phyloP scores from a whole-genome alignment of 768 basidiomycete species.

The Boletus huronensis region DNA sequence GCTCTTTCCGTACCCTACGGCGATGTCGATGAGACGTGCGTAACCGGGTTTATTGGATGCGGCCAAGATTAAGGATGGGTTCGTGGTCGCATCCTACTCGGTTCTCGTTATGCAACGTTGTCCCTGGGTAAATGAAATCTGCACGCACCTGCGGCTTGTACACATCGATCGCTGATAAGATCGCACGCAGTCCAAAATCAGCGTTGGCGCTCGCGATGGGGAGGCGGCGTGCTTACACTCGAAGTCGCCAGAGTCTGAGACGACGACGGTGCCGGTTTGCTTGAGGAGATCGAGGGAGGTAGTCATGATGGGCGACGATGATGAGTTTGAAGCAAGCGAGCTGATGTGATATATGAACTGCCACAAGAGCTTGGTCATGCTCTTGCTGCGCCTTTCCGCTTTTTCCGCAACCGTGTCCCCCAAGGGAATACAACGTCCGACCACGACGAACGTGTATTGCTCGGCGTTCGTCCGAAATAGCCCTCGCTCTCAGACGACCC shows the following conservation, averaged over 20 bases:
- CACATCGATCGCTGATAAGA: constrained; percentile 75
- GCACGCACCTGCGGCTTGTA: constrained; percentile 86
- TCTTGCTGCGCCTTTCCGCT: neutral
- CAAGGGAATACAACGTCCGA: neutral
- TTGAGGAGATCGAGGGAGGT: constrained; percentile 84
- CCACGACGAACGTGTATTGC: constrained; percentile 4
- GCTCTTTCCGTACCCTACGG: constrained; percentile 68
- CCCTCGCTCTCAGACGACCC: constrained; percentile 4
- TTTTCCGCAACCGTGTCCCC: constrained; percentile 20
- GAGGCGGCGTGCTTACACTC: constrained; percentile 48
- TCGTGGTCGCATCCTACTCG: constrained; percentile 91
- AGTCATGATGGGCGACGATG: constrained; percentile 54
- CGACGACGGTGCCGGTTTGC: constrained; percentile 91
- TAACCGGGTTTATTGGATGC: constrained; percentile 91
- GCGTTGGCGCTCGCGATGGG: constrained; percentile 16
- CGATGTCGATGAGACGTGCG: constrained; percentile 70
- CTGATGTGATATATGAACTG: constrained; percentile 21
- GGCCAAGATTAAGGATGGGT: constrained; percentile 92
- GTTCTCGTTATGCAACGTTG: constrained; percentile 9
- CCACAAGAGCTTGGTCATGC: constrained; percentile 22
- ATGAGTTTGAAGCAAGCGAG: neutral
- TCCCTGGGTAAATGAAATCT: constrained; percentile 11
- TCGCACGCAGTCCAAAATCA: constrained; percentile 19
- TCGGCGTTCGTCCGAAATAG: constrained; percentile 9
- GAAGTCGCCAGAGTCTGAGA: constrained; percentile 97